Conservation (phyloP, 2,329 filamentous ascomycete species). For the Cladosporium sp. region DNA sequence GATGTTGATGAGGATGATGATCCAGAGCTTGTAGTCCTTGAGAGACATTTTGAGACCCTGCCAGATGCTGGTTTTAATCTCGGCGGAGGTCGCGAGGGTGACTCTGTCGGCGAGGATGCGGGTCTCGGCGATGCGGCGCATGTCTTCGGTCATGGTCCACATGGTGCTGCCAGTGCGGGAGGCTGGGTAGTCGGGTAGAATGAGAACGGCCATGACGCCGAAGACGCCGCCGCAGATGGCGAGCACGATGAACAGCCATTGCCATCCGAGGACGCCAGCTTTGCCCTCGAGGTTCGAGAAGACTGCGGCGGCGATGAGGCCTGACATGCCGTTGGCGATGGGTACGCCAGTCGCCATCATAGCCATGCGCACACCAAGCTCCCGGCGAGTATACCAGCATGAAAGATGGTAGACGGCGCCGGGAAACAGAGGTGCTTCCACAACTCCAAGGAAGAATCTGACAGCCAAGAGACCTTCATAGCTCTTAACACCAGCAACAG, state of each 20-base stretch:
- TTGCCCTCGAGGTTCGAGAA: constrained; percentile 63
- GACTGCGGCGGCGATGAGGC: constrained; percentile 61
- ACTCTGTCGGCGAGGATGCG: constrained; percentile 54
- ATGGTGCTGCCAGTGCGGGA: constrained; percentile 45
- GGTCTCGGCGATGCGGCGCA: constrained; percentile 57
- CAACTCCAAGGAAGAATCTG: constrained; percentile 45
- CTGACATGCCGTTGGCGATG: constrained; percentile 55
- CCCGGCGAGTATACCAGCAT: constrained; percentile 56
- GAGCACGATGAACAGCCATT: constrained; percentile 49
- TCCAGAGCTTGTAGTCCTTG: constrained; percentile 45
- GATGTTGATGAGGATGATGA: constrained; percentile 46
- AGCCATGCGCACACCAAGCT: constrained; percentile 53
- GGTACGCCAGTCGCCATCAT: constrained; percentile 56
- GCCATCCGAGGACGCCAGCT: constrained; percentile 61
- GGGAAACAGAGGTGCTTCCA: constrained; percentile 51
- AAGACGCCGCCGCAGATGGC: constrained; percentile 56
- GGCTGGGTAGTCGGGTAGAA: constrained; percentile 54
- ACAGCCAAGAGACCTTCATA: constrained; percentile 36
- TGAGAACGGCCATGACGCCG: constrained; percentile 59
- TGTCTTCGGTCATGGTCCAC: constrained; percentile 56
- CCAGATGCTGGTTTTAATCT: constrained; percentile 45
- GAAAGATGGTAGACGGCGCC: constrained; percentile 51
- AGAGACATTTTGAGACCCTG: constrained; percentile 40
- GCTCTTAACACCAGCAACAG: constrained; percentile 39
- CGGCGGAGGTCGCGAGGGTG: constrained; percentile 47